Evolutionary conservation across 2,329 filamentous ascomycete species (phyloP).

Genomic region (Hortaea werneckii): DNA sequence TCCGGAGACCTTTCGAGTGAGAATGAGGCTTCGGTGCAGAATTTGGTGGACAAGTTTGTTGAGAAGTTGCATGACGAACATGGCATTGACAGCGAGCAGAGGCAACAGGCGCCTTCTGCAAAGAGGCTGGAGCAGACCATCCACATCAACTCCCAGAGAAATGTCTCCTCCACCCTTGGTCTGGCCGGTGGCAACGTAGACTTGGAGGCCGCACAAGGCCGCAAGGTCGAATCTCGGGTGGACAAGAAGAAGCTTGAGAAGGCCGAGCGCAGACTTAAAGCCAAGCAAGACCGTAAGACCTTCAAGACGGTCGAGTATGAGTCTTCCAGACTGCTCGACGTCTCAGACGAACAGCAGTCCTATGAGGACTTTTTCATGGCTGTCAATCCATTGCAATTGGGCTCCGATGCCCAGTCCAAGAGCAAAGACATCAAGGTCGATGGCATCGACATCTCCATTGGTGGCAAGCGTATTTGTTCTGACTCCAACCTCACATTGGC

Average conservation of each 20-base stretch:
- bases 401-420: conserved; percentile 58
- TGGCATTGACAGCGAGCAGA: conserved; percentile 55
- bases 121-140: conserved; percentile 87
- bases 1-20: conserved; percentile 66
- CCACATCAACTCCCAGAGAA: conserved; percentile 85
- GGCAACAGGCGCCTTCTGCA: conserved; percentile 63
- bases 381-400: conserved; percentile 90
- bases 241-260: conserved; percentile 99
- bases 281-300: conserved; percentile 95
- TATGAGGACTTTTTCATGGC: conserved; percentile 99
- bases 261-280: conserved; percentile 91
- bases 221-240: conserved; percentile 95
- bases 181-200: conserved; percentile 78
- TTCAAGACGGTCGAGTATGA: conserved; percentile 99
- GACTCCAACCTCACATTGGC: conserved; percentile 85
- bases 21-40: conserved; percentile 67
- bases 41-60: conserved; percentile 84
- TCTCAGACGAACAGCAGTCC: conserved; percentile 72
- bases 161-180: conserved; percentile 91
- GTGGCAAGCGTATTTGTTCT: conserved; percentile 75
- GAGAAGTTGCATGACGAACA: conserved; percentile 66
- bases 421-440: conserved; percentile 99
- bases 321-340: conserved; percentile 77
- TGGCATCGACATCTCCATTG: conserved; percentile 87
- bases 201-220: conserved; percentile 80